Conservation (phyloP, 805 yeast species). For the Teunomyces panamensis region DNA sequence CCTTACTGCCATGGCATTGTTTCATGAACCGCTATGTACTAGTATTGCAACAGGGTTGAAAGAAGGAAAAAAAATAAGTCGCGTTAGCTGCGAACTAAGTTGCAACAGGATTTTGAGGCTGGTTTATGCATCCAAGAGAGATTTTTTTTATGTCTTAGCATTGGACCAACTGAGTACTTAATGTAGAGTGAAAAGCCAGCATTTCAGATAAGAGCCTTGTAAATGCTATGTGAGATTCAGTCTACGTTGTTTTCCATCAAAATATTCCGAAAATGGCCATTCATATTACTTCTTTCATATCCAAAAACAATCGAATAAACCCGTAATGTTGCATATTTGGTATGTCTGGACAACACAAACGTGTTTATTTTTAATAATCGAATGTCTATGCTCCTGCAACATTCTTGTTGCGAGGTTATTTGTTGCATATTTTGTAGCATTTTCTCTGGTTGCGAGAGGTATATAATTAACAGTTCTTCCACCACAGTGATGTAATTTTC, state of each 20-base stretch:
- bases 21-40: not conserved
- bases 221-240: not conserved
- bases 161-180: not conserved
- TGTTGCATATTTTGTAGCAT: not conserved
- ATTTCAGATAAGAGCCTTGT: not conserved
- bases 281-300: not conserved
- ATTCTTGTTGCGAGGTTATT: not conserved
- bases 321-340: conserved; percentile 1
- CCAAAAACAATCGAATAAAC: too few relatives aligned
- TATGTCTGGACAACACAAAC: not conserved
- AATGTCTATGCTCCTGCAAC: not conserved
- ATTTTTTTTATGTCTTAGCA: not conserved
- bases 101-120: not conserved
- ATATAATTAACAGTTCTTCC: not conserved
- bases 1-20: not conserved
- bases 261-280: not conserved
- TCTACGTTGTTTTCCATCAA: not conserved
- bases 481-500: not conserved
- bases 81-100: not conserved
- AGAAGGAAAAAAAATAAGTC: not conserved
- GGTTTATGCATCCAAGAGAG: not conserved
- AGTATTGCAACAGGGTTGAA: not conserved
- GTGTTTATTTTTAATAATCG: not conserved
- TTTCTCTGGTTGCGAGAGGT: not conserved
- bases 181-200: not conserved